Percentiles rank a stretch among this genome's conserved stretches.
These are phyloP conservation scores for Penicillium sp. DNA, from an alignment of 2,329 filamentous ascomycete genomes.

Conservation along the genomic window DNA sequence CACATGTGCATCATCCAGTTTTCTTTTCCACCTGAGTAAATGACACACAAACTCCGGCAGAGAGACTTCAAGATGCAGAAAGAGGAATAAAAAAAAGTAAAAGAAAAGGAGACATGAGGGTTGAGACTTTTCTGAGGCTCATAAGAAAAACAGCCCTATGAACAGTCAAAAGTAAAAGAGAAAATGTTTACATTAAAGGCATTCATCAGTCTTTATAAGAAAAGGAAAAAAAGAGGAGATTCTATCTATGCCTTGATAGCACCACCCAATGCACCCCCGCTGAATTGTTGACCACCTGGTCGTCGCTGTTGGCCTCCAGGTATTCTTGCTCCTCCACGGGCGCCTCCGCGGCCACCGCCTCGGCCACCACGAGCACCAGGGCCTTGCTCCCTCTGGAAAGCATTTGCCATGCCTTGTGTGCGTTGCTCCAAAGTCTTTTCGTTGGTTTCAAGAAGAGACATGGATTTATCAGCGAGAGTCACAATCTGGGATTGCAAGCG, in stretches of 20 bases:
- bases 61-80: not conserved
- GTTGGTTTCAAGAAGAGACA: slow-evolving; percentile 91
- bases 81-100: not conserved
- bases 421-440: slow-evolving; percentile 96
- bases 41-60: slow-evolving; percentile 2
- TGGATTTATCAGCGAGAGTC: slow-evolving; percentile 93
- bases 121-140: slow-evolving; percentile 1
- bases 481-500: slow-evolving; percentile 92
- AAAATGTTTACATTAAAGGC: slow-evolving; percentile 9
- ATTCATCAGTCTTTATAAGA: slow-evolving; percentile 9
- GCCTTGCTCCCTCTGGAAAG: slow-evolving; percentile 88
- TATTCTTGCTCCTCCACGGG: slow-evolving; percentile 34
- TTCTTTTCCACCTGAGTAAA: not conserved
- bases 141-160: not conserved
- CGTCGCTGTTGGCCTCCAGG: slow-evolving; percentile 40
- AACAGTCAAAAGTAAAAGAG: not conserved
- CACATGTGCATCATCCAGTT: not conserved
- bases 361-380: slow-evolving; percentile 65
- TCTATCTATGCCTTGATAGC: slow-evolving; percentile 46
- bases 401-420: slow-evolving; percentile 91
- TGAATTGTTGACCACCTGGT: slow-evolving; percentile 48
- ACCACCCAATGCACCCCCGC: slow-evolving; percentile 49
- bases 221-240: slow-evolving; percentile 20
- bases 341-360: slow-evolving; percentile 42
- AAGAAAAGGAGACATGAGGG: not conserved